Evolutionary conservation across 179 eudicot genomes (phyloP), one percentile per base, ranked within the genome.

Genomic region (Beta macrorhiza): DNA sequence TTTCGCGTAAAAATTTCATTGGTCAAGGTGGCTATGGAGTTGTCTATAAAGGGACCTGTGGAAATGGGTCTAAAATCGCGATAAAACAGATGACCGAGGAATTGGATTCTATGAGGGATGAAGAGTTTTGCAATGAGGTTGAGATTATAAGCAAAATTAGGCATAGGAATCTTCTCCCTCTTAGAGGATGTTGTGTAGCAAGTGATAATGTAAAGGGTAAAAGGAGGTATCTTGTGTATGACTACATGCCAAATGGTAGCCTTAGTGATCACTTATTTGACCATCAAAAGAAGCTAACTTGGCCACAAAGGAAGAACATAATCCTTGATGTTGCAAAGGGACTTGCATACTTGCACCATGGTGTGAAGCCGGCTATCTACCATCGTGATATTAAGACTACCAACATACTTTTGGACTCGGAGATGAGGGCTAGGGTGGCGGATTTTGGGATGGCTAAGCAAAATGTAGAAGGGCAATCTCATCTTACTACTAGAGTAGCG

Each of bases 401-500:
- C 2, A 91, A 91, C 81, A 87, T 91, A 64, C 87, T 91, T 29
- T 45, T 91, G 68, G 94, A 91, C 72, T 69, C 80, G 12, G 91
- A 90, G 19, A 86, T 91, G 91, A 88, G 82, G 75, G 91, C 91
- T 0, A 85, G 83, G 77, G 87, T 91, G 9, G 95, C 95, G 9
- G 95, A 91, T 85, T 91, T 91, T 14, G 95, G 95, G n/a, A 32
- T 91, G 19, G 95, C 91, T 12, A 91, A 85, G 87, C 90, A 90
- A 32, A 90, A 79, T 77, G 70, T 62, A 15, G 92, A 91, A 69
- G 95, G 92, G 11, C 87, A 87, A 32, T 82, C 92, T 37, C 95
- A 91, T 80, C 86, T 90, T 15, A 90, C 90, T 9, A 91, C 95
- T 0, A 83, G 92, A 55, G 90, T 91, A 0, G 91, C 95, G 1